Evolutionary conservation across 2,329 filamentous ascomycete species (phyloP).

Genomic region (Trichoderma koningiopsis): DNA sequence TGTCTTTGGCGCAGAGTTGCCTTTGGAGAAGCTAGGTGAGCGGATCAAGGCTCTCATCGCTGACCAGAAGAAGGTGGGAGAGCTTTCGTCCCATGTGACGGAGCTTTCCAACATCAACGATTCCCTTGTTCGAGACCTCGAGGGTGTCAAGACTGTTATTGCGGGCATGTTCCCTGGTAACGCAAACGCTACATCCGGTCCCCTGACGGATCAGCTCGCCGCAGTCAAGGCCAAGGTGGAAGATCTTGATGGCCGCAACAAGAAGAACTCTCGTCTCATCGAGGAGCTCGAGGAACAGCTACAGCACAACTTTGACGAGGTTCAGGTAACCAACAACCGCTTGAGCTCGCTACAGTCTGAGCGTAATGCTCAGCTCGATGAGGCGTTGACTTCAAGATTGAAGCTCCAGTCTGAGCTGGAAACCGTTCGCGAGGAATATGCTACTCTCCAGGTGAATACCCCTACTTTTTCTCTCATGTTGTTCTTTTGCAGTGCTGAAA

Average conservation of each 20-base stretch:
- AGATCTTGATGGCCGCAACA: constrained; percentile 69
- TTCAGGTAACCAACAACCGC: constrained; percentile 80
- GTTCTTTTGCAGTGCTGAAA: too few relatives aligned
- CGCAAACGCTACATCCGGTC: constrained; percentile 43
- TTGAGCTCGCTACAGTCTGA: constrained; percentile 80
- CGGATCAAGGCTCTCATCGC: constrained; percentile 60
- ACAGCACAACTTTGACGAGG: constrained; percentile 91
- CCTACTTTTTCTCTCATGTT: too few relatives aligned
- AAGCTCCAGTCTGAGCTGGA: constrained; percentile 71
- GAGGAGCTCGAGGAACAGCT: constrained; percentile 97
- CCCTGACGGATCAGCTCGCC: constrained; percentile 58
- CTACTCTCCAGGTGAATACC: constrained; percentile 69
- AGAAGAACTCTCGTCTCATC: constrained; percentile 88
- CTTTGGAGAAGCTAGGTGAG: constrained; percentile 67
- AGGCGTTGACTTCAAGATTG: constrained; percentile 67
- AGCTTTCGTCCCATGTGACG: constrained; percentile 57
- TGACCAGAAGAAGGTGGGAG: constrained; percentile 60
- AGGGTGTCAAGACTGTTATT: constrained; percentile 59
- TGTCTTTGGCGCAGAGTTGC: constrained; percentile 63
- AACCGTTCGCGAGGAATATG: constrained; percentile 67
- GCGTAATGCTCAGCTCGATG: constrained; percentile 74
- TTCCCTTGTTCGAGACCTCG: constrained; percentile 62
- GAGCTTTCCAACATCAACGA: constrained; percentile 62
- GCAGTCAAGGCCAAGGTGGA: constrained; percentile 67
- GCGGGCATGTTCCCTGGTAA: constrained; percentile 53